Conservation (phyloP, 2,329 filamentous ascomycete genomes). For the Talaromyces sp. region DNA sequence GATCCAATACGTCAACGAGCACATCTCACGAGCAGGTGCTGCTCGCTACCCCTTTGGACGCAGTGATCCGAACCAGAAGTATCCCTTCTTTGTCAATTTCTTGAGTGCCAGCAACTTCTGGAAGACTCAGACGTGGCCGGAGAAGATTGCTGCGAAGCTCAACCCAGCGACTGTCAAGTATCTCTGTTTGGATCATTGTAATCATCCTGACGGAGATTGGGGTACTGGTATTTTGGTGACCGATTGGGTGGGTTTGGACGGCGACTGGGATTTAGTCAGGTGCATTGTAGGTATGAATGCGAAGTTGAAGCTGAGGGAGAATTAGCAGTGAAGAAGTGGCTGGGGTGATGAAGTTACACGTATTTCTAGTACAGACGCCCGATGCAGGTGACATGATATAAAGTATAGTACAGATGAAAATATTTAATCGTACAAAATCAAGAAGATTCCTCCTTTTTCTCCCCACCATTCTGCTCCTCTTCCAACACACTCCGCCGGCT, state of each 20-base stretch:
- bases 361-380: neutral
- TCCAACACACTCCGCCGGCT: slow-evolving; percentile 76
- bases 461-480: slow-evolving; percentile 55
- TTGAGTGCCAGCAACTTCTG: slow-evolving; percentile 91
- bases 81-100: slow-evolving; percentile 85
- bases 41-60: slow-evolving; percentile 45
- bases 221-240: slow-evolving; percentile 85
- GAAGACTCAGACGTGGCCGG: slow-evolving; percentile 87
- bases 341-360: neutral
- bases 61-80: slow-evolving; percentile 45
- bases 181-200: slow-evolving; percentile 53
- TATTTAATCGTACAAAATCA: slow-evolving; percentile 14
- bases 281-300: slow-evolving; percentile 91
- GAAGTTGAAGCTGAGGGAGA: slow-evolving; percentile 43
- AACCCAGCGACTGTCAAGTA: slow-evolving; percentile 71
- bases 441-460: slow-evolving; percentile 32
- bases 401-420: slow-evolving; percentile 30
- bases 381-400: slow-evolving; percentile 24
- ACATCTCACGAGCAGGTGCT: slow-evolving; percentile 67
- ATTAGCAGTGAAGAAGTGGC: neutral
- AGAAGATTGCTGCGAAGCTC: slow-evolving; percentile 80
- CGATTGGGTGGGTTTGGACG: slow-evolving; percentile 84
- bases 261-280: slow-evolving; percentile 85
- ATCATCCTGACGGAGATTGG: slow-evolving; percentile 60
- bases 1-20: slow-evolving; percentile 67